phyloP scores from a whole-genome alignment of 106 monocot species.

The Apostasia ramifera region DNA sequence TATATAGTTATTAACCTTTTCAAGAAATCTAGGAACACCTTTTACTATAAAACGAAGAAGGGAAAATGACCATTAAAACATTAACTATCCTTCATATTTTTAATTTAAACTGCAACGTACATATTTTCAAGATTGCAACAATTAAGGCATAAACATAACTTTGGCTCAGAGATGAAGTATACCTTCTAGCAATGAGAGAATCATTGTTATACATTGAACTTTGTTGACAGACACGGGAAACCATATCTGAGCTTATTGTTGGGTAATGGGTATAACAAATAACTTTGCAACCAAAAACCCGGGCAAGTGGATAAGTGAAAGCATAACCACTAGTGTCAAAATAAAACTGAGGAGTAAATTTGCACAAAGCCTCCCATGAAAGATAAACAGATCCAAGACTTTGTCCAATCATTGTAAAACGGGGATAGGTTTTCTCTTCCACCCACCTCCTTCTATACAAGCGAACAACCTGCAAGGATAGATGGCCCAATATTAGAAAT shows the following conservation, averaged over 20 bases:
- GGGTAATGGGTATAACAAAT: conserved; percentile 97
- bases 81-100: too few relatives aligned
- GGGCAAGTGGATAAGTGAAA: conserved; percentile 92
- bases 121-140: conserved; percentile 4
- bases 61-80: too few relatives aligned
- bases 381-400: conserved; percentile 91
- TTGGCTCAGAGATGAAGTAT: conserved; percentile 1
- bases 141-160: neutral
- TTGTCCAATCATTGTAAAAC: conserved; percentile 96
- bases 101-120: too few relatives aligned
- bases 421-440: conserved; percentile 79
- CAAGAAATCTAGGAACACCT: too few relatives aligned
- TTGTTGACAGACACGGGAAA: conserved; percentile 56
- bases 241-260: conserved; percentile 95
- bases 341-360: conserved; percentile 73
- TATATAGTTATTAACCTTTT: too few relatives aligned
- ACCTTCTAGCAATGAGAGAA: conserved; percentile 73
- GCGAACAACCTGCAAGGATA: conserved; percentile 55
- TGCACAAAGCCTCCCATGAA: conserved; percentile 83
- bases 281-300: conserved; percentile 86
- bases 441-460: conserved; percentile 79
- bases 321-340: conserved; percentile 98
- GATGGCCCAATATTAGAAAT: neutral
- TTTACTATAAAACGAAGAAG: too few relatives aligned
- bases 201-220: conserved; percentile 91